Base-by-base conservation (phyloP, 2,329 filamentous ascomycete genomes). In the Aspergillus fischeri region DNA sequence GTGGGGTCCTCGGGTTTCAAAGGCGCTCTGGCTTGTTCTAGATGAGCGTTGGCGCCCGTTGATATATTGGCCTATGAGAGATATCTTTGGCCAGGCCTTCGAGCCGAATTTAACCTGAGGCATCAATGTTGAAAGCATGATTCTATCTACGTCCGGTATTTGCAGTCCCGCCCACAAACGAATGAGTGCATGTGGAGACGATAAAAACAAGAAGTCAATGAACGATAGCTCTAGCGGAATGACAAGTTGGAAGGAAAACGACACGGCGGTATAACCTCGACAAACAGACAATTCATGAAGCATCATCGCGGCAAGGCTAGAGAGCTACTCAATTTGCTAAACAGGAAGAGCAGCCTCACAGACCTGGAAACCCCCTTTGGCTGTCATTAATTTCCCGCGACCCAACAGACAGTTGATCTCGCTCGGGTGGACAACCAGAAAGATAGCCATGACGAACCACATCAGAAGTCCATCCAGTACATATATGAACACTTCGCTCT, bases 1-100 rank as follows among this genome's bases (percentile, higher is more conserved):
- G 44, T 86, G 88, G 65, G 81, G 86, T 20, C 80, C 82, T 17
- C 81, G 85, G 55, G 86, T 90, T 64, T 83, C 89, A 7, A 83
- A 84, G 68, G 86, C 86, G 21, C 79, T 89, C 24, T 73, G 71
- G 69, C 56, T 61, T 35, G 57, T 67, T 17, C 48, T 74, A 48
- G 68, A 72, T 53, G 65, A 66, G 35, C 56, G 64, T 49, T 73
- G 70, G 69, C 70, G 65, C 54, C 65, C 68, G 3, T 53, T 70
- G 47, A 51, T 70, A 17, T 60, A 67, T 24, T 68, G 65, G 65
- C 67, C 69, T 7, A 72, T 74, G 70, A 57, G 56, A 41, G 64
- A 65, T 24, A 67, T 70, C 21, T 67, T 72, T 38, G 70, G 68
- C 5, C 55, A 63, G 8, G 60, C 63, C 29, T 69, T 65, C 17